Evolutionary conservation across 352 stramenopile genomes (phyloP).

Genomic region (Phytopythium montanum): DNA sequence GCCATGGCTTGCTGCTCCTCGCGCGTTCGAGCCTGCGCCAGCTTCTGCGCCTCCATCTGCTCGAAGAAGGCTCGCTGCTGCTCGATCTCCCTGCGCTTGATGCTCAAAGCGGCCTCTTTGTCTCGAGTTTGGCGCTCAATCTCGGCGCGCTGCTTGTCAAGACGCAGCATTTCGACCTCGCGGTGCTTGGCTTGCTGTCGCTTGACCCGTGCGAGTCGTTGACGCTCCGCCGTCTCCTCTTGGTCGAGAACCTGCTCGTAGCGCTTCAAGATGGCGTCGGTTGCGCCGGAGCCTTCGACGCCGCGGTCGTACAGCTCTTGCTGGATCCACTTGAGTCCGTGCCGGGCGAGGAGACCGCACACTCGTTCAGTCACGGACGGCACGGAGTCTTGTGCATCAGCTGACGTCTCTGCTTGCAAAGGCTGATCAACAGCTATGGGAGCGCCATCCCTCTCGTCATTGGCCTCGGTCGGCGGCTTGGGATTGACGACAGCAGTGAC

Average conservation of each 20-base stretch:
- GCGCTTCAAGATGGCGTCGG: slow-evolving; percentile 33
- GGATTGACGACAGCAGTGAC: not conserved
- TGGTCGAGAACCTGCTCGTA: slow-evolving; percentile 37
- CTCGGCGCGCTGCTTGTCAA: slow-evolving; percentile 29
- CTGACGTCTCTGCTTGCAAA: not conserved
- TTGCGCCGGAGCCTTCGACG: slow-evolving; percentile 49
- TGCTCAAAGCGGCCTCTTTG: slow-evolving; percentile 26
- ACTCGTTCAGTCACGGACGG: slow-evolving; percentile 14
- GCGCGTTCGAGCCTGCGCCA: slow-evolving; percentile 23
- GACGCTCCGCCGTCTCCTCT: slow-evolving; percentile 21
- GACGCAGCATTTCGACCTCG: slow-evolving; percentile 23
- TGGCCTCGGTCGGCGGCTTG: not conserved
- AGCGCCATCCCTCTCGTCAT: not conserved
- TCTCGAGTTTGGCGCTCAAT: slow-evolving; percentile 33
- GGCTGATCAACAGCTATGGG: not conserved
- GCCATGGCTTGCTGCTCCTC: slow-evolving; percentile 53
- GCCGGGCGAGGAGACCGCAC: slow-evolving; percentile 19
- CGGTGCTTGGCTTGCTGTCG: slow-evolving; percentile 23
- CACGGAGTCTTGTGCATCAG: not conserved
- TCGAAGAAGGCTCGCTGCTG: slow-evolving; percentile 48
- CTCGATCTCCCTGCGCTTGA: slow-evolving; percentile 43
- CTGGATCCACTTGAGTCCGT: slow-evolving; percentile 69
- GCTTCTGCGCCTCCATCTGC: slow-evolving; percentile 57
- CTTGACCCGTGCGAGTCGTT: not conserved
- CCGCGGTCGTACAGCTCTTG: slow-evolving; percentile 78